phyloP scores from a whole-genome alignment of 495 filamentous ascomycete genomes.

The Aspergillus sclerotioniger region DNA sequence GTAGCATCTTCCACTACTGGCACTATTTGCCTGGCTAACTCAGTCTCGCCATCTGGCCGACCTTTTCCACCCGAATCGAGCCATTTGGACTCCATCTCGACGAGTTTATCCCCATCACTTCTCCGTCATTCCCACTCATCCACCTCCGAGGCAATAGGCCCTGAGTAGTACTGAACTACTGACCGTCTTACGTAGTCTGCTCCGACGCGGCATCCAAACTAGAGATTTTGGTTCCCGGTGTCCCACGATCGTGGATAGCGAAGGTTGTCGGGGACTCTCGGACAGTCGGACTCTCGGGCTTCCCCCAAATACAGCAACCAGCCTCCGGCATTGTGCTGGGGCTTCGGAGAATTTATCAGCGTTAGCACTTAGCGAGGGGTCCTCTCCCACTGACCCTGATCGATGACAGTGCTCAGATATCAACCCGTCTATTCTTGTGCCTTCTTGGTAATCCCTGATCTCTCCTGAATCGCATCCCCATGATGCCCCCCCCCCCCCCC shows the following conservation, averaged over 20 bases:
- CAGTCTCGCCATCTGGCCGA: neutral
- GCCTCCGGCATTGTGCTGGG: constrained; percentile 8
- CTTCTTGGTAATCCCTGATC: neutral
- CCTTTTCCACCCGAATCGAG: neutral
- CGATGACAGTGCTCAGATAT: constrained; percentile 5
- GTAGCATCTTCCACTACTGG: too few species aligned
- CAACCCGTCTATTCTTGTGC: neutral
- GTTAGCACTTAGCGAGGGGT: neutral
- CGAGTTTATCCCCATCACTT: neutral
- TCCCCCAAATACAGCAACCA: constrained; percentile 11
- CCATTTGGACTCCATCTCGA: neutral
- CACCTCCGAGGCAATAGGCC: neutral
- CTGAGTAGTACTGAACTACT: too few species aligned
- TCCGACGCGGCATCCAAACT: neutral
- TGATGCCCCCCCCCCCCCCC: neutral
- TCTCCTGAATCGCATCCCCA: neutral
- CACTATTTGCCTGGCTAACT: neutral
- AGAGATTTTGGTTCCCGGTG: neutral
- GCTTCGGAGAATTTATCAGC: neutral
- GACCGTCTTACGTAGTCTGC: neutral
- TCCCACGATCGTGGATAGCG: neutral
- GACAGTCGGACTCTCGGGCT: constrained; percentile 4
- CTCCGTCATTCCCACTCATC: neutral
- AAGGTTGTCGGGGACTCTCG: neutral
- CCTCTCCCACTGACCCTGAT: neutral